Conservation (phyloP, 352 stramenopile genomes). For the Pythium chondricola region DNA sequence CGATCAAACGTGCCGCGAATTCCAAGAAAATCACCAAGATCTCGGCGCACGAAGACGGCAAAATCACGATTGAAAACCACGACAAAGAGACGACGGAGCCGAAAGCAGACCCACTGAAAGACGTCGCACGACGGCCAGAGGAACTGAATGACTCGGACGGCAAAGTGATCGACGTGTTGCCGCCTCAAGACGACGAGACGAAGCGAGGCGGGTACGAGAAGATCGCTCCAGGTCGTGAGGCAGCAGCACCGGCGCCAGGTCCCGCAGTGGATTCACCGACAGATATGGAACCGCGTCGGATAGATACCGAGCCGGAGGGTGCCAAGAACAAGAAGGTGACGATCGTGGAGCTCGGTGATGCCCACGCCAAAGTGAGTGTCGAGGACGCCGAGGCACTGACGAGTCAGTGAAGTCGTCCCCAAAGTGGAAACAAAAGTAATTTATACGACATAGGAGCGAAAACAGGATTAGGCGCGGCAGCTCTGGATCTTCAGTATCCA, state of each 20-base stretch:
- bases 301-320: slow-evolving; percentile 7
- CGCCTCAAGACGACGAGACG: slow-evolving; percentile 6
- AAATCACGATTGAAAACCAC: slow-evolving; percentile 65
- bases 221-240: slow-evolving; percentile 7
- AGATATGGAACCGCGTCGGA: slow-evolving; percentile 4
- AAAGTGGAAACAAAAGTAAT: neutral
- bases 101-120: neutral
- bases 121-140: slow-evolving; percentile 5
- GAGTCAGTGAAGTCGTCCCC: slow-evolving; percentile 11
- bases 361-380: slow-evolving; percentile 34
- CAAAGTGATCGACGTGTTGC: neutral
- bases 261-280: neutral
- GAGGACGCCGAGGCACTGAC: slow-evolving; percentile 20
- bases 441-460: neutral
- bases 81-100: slow-evolving; percentile 17
- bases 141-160: no score
- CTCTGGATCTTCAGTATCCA: no score
- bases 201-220: slow-evolving; percentile 17
- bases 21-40: slow-evolving; percentile 71
- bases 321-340: slow-evolving; percentile 33
- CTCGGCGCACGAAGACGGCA: slow-evolving; percentile 59
- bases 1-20: slow-evolving; percentile 51
- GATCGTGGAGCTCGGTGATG: slow-evolving; percentile 32
- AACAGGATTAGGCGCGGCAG: neutral
- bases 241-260: neutral